Evolutionary conservation across 2,329 filamentous ascomycete genomes (phyloP).

Genomic region (Golovinomyces cichoracearum): DNA sequence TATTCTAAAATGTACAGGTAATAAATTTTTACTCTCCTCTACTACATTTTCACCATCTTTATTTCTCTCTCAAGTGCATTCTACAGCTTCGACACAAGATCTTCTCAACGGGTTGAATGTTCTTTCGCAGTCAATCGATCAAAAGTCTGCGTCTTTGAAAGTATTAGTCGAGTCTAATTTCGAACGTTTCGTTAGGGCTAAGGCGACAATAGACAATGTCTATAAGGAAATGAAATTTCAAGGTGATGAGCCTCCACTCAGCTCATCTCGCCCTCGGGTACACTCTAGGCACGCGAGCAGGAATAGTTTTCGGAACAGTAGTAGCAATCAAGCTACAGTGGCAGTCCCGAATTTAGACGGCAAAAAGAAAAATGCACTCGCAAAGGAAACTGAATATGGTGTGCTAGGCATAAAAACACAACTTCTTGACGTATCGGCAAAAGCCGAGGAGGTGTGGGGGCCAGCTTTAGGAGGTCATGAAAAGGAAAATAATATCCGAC

Average conservation of each 20-base stretch:
- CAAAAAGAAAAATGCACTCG: slow-evolving; percentile 63
- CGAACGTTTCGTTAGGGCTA: slow-evolving; percentile 88
- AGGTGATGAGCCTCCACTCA: slow-evolving; percentile 23
- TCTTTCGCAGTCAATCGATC: slow-evolving; percentile 75
- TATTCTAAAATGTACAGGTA: slow-evolving; percentile 25
- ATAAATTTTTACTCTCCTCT: slow-evolving; percentile 82
- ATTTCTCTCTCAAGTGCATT: slow-evolving; percentile 80
- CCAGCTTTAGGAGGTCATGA: slow-evolving; percentile 76
- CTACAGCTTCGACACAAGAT: slow-evolving; percentile 55
- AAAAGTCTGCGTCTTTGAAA: slow-evolving; percentile 91
- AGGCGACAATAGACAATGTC: slow-evolving; percentile 94
- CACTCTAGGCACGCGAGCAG: slow-evolving; percentile 16
- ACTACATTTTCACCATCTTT: slow-evolving; percentile 82
- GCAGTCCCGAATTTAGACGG: slow-evolving; percentile 22
- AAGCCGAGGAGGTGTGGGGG: slow-evolving; percentile 93
- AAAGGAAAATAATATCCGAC: slow-evolving; percentile 66
- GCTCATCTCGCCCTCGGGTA: slow-evolving; percentile 15
- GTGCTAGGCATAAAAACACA: slow-evolving; percentile 70
- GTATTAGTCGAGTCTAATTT: slow-evolving; percentile 94
- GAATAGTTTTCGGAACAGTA: slow-evolving; percentile 18
- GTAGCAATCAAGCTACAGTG: slow-evolving; percentile 14
- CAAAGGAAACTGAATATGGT: slow-evolving; percentile 81
- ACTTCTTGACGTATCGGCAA: slow-evolving; percentile 67
- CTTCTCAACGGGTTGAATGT: slow-evolving; percentile 62
- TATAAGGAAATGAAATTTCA: slow-evolving; percentile 89